phyloP scores from a whole-genome alignment of 78 protist species.

The Tieghemostelium lacteum region DNA sequence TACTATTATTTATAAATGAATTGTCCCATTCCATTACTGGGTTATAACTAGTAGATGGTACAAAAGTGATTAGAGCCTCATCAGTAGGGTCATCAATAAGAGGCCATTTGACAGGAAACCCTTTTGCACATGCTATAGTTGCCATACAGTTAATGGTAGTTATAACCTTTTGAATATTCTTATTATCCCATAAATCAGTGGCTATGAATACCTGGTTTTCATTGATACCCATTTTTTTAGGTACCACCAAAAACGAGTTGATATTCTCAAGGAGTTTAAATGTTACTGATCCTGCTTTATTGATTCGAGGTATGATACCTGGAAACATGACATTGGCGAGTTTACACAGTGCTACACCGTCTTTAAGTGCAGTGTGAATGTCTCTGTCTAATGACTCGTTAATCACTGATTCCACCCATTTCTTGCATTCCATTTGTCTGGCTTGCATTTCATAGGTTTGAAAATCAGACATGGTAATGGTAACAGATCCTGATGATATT shows the following conservation, averaged over 20 bases:
- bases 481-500: conserved; percentile 17
- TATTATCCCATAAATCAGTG: conserved; percentile 69
- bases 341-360: conserved; percentile 70
- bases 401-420: conserved; percentile 49
- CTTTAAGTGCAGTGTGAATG: conserved; percentile 31
- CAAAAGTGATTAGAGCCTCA: conserved; percentile 1
- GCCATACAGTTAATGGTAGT: conserved; percentile 56
- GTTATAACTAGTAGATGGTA: not conserved
- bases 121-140: conserved; percentile 7
- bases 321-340: conserved; percentile 60
- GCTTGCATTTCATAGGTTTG: conserved; percentile 73
- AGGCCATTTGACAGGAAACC: conserved; percentile 78
- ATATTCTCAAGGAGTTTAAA: conserved; percentile 66
- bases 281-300: conserved; percentile 21
- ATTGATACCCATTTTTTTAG: conserved; percentile 62
- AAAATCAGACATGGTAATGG: conserved; percentile 71
- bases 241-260: conserved; percentile 58
- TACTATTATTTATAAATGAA: conserved; percentile 16
- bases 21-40: conserved; percentile 50
- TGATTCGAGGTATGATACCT: conserved; percentile 49
- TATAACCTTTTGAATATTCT: conserved; percentile 61
- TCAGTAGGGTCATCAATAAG: conserved; percentile 22
- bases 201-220: conserved; percentile 57
- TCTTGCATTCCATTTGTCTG: conserved; percentile 28
- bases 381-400: conserved; percentile 34